Evolutionary conservation across 345 rosid genomes (phyloP), one percentile per base, ranked within the genome.

Genomic region (Citrus sp.): DNA sequence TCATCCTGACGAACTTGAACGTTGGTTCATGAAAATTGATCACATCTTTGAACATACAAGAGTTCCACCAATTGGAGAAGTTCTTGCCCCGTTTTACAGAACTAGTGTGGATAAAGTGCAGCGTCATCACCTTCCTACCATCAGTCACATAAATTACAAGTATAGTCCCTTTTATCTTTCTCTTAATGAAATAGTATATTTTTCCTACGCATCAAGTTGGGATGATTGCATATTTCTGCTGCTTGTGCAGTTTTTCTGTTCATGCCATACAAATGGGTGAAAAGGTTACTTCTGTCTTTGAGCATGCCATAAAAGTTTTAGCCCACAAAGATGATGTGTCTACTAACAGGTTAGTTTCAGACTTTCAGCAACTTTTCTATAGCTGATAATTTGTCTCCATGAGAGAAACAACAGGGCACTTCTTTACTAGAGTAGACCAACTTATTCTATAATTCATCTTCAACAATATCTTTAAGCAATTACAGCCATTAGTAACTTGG

Each of bases 211-310:
- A 42, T 35, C 37, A 65, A 51, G 49, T 35, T 16, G 35, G n/a
- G 60, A 46, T 59, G 67, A 73, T 76, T 19, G 58, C 32, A 18
- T 60, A 6, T 56, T 24, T 35, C 16, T 77, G 56, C 32, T 77
- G 77, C 67, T 80, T 85, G 16, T 85, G 83, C 88, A 96, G 98
- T 84, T 91, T 89, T 70, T 94, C 99, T 76, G 98, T 96, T 78
- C 95, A 94, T 87, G 95, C 93, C 71, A 90, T 96, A 77, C 92
- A 90, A 85, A 92, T 93, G 97, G 94, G 91, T 70, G 97, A 90
- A 86, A 92, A 92, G 84, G 98, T 92, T 72, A 92, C 98, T 77
- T 81, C 94, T 66, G 76, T 96, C 65, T 86, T 95, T 83, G 97
- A 92, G 86, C 94, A 75, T 34, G 98, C 98, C 82, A 90, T 94